These are phyloP conservation scores for Serendipita sp. DNA, from an alignment of 1,284 basidiomycete species.

Conservation along the genomic window DNA sequence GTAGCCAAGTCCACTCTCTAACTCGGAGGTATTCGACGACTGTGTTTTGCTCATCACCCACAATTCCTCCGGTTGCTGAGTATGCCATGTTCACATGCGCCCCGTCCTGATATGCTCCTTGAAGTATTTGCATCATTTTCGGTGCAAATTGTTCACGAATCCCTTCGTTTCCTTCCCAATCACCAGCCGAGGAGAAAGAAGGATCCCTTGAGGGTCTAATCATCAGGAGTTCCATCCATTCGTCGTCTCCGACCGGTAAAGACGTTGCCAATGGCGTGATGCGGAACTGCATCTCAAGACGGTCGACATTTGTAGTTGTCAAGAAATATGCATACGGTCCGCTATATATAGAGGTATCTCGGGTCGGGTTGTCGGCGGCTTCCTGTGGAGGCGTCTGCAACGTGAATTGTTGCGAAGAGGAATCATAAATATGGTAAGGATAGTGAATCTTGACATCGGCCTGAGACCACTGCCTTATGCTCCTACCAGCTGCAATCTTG, in stretches of 20 bases:
- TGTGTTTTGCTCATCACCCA: constrained; percentile 26
- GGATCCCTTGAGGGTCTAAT: constrained; percentile 69
- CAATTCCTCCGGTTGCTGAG: constrained; percentile 23
- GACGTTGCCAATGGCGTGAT: constrained; percentile 45
- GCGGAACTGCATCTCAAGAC: constrained; percentile 69
- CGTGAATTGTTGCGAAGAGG: constrained; percentile 34
- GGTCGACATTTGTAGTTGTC: constrained; percentile 64
- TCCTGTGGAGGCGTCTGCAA: constrained; percentile 23
- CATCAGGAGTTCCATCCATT: constrained; percentile 64
- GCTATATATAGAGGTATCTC: constrained; percentile 27
- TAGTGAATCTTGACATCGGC: constrained; percentile 26
- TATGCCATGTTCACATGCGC: constrained; percentile 50
- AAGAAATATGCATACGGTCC: constrained; percentile 84
- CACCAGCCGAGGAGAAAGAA: constrained; percentile 18
- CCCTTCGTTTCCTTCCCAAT: constrained; percentile 25
- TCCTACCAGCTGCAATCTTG: constrained; percentile 68
- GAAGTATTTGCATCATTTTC: constrained; percentile 39
- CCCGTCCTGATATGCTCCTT: constrained; percentile 59
- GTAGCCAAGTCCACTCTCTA: constrained; percentile 72
- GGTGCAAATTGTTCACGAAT: constrained; percentile 31
- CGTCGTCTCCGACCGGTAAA: constrained; percentile 23
- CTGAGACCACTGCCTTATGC: constrained; percentile 49
- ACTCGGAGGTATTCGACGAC: constrained; percentile 77
- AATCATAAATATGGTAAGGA: constrained; percentile 40
- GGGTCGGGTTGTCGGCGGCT: constrained; percentile 15